These are phyloP conservation scores for Eimeria acervulina DNA, from an alignment of 169 alveolate species.

Conservation along the genomic window DNA sequence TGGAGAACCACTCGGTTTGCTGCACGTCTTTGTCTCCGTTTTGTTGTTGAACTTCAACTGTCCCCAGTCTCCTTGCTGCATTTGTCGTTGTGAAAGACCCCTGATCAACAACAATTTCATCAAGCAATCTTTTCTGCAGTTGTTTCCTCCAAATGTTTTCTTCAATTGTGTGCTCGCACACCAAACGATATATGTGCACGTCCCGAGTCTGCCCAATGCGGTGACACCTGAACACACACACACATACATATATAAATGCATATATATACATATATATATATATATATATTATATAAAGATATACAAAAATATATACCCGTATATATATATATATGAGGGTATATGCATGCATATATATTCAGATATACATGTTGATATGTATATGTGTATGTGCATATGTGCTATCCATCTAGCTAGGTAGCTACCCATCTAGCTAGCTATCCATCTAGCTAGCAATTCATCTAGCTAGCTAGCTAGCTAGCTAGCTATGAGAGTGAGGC, in stretches of 20 bases:
- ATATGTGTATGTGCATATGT: no score
- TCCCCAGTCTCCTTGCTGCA: constrained; percentile 12
- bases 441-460: no score
- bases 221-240: constrained; percentile 91
- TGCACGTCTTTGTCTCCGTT: constrained; percentile 18
- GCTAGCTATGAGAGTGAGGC: neutral
- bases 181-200: constrained; percentile 98
- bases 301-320: no score
- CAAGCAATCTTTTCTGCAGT: constrained; percentile 97
- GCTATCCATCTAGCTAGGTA: no score
- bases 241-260: no score
- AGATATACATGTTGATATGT: no score
- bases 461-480: neutral
- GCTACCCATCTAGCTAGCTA: no score
- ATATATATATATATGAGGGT: no score
- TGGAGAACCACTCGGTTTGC: constrained; percentile 73
- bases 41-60: neutral
- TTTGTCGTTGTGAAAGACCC: constrained; percentile 93
- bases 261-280: no score
- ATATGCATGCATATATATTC: no score
- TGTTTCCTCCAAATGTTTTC: constrained; percentile 98
- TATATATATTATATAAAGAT: no score
- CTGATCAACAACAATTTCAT: constrained; percentile 98
- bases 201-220: constrained; percentile 99
- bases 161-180: constrained; percentile 98